These are phyloP conservation scores for Dipteronia sinensis DNA, from an alignment of 345 rosid species.

Conservation along the genomic window DNA sequence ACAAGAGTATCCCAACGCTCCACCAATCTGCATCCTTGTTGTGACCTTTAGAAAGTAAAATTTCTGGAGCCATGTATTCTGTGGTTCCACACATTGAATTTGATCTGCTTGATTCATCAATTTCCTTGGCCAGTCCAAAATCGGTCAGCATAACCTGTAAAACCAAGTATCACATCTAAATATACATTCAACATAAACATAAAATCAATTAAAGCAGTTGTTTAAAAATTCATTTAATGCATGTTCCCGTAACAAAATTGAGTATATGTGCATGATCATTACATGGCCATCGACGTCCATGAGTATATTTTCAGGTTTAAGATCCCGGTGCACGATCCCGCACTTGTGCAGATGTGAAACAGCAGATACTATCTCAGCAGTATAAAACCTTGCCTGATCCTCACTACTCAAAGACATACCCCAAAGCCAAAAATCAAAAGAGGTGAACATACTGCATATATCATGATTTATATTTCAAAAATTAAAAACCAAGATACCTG, in stretches of 20 bases:
- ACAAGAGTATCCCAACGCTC: slow-evolving; percentile 66
- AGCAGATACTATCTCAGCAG: slow-evolving; percentile 77
- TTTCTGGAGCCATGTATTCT: slow-evolving; percentile 83
- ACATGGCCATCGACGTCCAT: slow-evolving; percentile 74
- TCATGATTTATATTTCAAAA: background rate
- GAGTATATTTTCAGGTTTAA: slow-evolving; percentile 78
- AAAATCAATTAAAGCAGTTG: background rate
- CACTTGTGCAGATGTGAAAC: slow-evolving; percentile 75
- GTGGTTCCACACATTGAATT: slow-evolving; percentile 79
- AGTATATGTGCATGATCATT: slow-evolving; percentile 24
- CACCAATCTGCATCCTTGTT: slow-evolving; percentile 82
- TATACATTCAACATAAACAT: background rate
- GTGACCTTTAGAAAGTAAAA: slow-evolving; percentile 66
- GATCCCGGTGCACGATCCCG: slow-evolving; percentile 73
- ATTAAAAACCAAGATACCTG: slow-evolving; percentile 39
- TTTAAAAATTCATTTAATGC: background rate
- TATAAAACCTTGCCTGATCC: slow-evolving; percentile 74
- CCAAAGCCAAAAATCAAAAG: slow-evolving; percentile 24
- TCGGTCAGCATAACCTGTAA: slow-evolving; percentile 69
- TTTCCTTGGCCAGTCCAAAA: slow-evolving; percentile 77
- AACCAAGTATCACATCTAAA: background rate
- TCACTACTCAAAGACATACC: slow-evolving; percentile 41
- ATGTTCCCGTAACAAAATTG: slow-evolving; percentile 14
- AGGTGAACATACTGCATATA: background rate
- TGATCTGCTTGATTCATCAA: slow-evolving; percentile 63